Evolutionary conservation across 139 green algal species (phyloP).

Genomic region (Chlamydomonas sp.): DNA sequence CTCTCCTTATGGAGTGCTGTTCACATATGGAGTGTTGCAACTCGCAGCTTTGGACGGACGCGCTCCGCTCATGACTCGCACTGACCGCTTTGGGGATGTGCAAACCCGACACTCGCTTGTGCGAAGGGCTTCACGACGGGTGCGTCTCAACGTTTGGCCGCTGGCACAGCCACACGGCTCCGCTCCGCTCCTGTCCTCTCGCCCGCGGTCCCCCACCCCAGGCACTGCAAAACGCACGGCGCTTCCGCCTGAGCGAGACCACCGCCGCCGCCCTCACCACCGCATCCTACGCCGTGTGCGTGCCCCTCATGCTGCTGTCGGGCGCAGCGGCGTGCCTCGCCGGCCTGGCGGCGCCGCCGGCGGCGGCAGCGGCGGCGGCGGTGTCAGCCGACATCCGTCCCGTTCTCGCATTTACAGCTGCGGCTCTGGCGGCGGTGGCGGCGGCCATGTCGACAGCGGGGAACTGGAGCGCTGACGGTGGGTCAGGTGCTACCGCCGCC

Average conservation of each 20-base stretch:
- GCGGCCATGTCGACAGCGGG: no score
- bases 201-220: background rate
- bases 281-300: slow-evolving; percentile 11
- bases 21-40: background rate
- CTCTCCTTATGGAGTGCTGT: background rate
- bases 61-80: no score
- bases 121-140: background rate
- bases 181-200: background rate
- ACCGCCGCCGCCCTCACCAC: slow-evolving; percentile 23
- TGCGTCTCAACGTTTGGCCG: background rate
- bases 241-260: slow-evolving; percentile 59
- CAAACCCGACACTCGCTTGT: background rate
- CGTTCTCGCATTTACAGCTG: no score
- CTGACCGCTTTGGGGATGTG: background rate
- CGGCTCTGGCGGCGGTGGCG: no score
- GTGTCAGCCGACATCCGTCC: background rate
- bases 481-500: no score
- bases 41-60: background rate
- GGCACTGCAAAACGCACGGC: slow-evolving; percentile 36
- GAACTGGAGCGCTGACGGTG: no score
- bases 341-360: slow-evolving; percentile 17
- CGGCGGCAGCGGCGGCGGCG: background rate
- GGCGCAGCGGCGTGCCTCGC: slow-evolving; percentile 1
- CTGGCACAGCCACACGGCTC: background rate
- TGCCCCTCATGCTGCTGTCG: slow-evolving; percentile 28